phyloP scores from a whole-genome alignment of 2,329 filamentous ascomycete species.

The Scytalidium sp. region DNA sequence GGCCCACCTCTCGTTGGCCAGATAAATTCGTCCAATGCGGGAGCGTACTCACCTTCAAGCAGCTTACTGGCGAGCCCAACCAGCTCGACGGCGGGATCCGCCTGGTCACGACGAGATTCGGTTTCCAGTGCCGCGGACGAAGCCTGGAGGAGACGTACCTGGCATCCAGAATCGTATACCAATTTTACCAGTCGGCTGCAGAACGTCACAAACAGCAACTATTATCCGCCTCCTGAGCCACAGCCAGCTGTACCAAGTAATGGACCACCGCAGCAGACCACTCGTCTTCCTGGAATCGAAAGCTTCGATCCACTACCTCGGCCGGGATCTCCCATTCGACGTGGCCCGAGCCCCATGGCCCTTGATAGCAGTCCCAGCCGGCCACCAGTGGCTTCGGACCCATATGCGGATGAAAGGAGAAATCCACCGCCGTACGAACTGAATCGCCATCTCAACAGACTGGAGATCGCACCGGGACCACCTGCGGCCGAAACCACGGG shows the following conservation, averaged over 20 bases:
- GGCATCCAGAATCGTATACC: constrained; percentile 76
- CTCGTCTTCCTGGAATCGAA: constrained; percentile 84
- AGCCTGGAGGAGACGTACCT: constrained; percentile 79
- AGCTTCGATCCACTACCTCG: constrained; percentile 78
- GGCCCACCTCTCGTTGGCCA: constrained; percentile 55
- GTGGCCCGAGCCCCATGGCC: constrained; percentile 73
- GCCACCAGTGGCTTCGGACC: constrained; percentile 12
- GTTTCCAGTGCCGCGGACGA: constrained; percentile 62
- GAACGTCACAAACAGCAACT: constrained; percentile 69
- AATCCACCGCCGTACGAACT: constrained; percentile 55
- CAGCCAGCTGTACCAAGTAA: constrained; percentile 21
- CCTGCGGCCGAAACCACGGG: constrained; percentile 50
- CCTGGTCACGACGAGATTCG: constrained; percentile 65
- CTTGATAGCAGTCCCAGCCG: constrained; percentile 49
- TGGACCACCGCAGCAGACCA: constrained; percentile 48
- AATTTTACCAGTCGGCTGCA: constrained; percentile 67
- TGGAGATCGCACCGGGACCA: constrained; percentile 58
- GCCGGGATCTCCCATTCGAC: constrained; percentile 59
- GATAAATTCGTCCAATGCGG: constrained; percentile 51
- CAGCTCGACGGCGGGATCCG: constrained; percentile 49
- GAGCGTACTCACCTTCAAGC: constrained; percentile 53
- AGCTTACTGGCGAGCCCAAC: constrained; percentile 67
- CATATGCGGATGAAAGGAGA: constrained; percentile 42
- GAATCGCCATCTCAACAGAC: constrained; percentile 62
- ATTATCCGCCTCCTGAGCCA: constrained; percentile 33